phyloP scores from a whole-genome alignment of 2,329 filamentous ascomycete species.

The Cladosporium sp. region DNA sequence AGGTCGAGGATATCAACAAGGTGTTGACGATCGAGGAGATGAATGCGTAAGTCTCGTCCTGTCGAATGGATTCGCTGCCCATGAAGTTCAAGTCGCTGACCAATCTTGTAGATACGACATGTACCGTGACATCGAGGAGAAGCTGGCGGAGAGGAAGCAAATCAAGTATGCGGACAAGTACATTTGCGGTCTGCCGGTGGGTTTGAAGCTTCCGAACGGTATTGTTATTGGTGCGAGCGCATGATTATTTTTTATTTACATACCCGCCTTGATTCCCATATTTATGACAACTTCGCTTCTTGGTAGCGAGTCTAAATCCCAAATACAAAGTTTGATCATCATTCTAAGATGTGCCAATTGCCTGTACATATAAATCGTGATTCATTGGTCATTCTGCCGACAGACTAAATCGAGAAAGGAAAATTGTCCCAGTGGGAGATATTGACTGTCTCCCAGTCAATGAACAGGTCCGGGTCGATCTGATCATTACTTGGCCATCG shows the following conservation, averaged over 20 bases:
- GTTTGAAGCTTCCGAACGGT: slow-evolving; percentile 5
- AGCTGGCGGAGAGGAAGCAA: slow-evolving; percentile 28
- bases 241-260: background rate
- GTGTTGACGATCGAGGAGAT: slow-evolving; percentile 67
- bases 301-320: too few relatives aligned
- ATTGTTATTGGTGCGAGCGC: slow-evolving; percentile 7
- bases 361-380: too few relatives aligned
- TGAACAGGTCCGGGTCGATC: slow-evolving; percentile 5
- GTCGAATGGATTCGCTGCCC: background rate
- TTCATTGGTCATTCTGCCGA: background rate
- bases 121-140: slow-evolving; percentile 53
- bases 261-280: background rate
- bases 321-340: too few relatives aligned
- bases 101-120: slow-evolving; percentile 51
- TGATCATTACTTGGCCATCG: background rate
- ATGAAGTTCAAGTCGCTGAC: background rate
- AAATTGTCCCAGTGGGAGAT: slow-evolving; percentile 11
- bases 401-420: background rate
- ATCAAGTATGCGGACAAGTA: background rate
- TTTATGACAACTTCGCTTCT: background rate
- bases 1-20: slow-evolving; percentile 57
- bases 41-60: slow-evolving; percentile 55
- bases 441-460: slow-evolving; percentile 9
- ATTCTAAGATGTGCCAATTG: too few relatives aligned
- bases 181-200: slow-evolving; percentile 5